Conservation (phyloP, 2,329 filamentous ascomycete genomes). For the Trichophyton simii region DNA sequence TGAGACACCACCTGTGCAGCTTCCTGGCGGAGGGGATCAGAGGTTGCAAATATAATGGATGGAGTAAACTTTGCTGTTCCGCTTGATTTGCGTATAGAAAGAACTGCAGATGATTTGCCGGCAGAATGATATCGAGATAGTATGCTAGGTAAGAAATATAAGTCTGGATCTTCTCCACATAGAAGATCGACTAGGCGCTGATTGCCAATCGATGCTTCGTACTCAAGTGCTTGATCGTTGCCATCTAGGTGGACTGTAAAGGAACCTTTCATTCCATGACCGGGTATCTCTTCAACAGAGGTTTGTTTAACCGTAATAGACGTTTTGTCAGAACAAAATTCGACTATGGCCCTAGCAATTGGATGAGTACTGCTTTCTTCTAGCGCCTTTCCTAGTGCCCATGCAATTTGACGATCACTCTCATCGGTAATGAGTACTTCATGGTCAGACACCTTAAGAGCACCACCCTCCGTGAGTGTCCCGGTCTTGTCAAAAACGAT, state of each 20-base stretch:
- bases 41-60: constrained; percentile 57
- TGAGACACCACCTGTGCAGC: constrained; percentile 51
- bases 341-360: constrained; percentile 43
- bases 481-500: constrained; percentile 86
- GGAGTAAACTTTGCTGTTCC: constrained; percentile 31
- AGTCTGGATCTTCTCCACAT: constrained; percentile 19
- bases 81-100: constrained; percentile 25
- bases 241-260: constrained; percentile 23
- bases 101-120: constrained; percentile 34
- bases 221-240: constrained; percentile 18
- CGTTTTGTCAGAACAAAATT: constrained; percentile 33
- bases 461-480: constrained; percentile 58
- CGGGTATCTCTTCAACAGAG: constrained; percentile 42
- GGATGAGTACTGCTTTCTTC: constrained; percentile 50
- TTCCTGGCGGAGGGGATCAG: constrained; percentile 69
- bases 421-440: constrained; percentile 27
- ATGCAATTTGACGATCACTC: constrained; percentile 27
- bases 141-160: constrained; percentile 23
- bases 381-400: constrained; percentile 38
- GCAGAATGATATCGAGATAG: constrained; percentile 30
- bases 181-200: constrained; percentile 37
- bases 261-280: constrained; percentile 44
- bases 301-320: constrained; percentile 19
- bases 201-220: constrained; percentile 46
- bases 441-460: constrained; percentile 44